Evolutionary conservation across 345 rosid species (phyloP).

Genomic region (Bruguiera sexangula): DNA sequence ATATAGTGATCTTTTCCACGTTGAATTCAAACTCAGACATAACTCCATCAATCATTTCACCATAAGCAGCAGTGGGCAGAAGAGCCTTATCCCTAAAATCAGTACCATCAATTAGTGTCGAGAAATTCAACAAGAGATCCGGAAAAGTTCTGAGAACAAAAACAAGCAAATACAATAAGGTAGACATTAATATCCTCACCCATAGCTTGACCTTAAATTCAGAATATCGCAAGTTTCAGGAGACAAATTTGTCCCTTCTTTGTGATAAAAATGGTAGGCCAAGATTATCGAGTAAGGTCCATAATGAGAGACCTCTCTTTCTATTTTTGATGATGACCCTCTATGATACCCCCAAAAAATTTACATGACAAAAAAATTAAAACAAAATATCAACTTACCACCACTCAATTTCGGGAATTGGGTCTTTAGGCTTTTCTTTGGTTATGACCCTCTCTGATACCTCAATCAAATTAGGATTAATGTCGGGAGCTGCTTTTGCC

Average conservation of each 20-base stretch:
- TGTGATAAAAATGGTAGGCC: not conserved
- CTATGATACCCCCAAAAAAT: no score
- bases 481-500: conserved; percentile 73
- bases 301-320: not conserved
- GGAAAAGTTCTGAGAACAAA: not conserved
- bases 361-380: not conserved
- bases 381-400: conserved; percentile 55
- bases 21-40: conserved; percentile 46
- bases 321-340: no score
- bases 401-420: conserved; percentile 89
- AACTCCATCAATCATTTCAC: conserved; percentile 44
- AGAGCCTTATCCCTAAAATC: conserved; percentile 70
- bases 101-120: conserved; percentile 4
- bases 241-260: not conserved
- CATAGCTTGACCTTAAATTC: not conserved
- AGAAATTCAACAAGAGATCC: not conserved
- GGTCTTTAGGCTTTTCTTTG: conserved; percentile 78
- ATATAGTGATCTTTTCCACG: conserved; percentile 69
- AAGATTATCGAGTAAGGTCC: not conserved
- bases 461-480: conserved; percentile 93
- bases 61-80: conserved; percentile 49
- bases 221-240: no score
- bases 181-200: not conserved
- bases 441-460: conserved; percentile 68
- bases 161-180: not conserved